Evolutionary conservation across 2,329 filamentous ascomycete genomes (phyloP).

Genomic region (Colletotrichum phormii): DNA sequence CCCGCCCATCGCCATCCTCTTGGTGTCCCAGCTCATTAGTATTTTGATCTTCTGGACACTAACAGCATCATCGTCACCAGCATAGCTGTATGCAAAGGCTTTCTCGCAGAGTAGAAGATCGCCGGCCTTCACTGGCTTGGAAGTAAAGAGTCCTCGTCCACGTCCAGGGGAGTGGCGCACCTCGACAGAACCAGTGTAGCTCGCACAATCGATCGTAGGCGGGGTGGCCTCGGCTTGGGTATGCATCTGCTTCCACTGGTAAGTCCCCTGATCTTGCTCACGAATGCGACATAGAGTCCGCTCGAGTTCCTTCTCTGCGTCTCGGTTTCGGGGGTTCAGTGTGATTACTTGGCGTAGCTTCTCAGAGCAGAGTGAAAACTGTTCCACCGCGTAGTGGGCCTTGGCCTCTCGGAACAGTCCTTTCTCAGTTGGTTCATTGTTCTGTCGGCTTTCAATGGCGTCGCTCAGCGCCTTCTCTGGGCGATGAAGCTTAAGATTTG

Average conservation of each 20-base stretch:
- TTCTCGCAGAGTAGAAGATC: conserved; percentile 68
- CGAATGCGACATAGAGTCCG: conserved; percentile 45
- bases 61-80: conserved; percentile 33
- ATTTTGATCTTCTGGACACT: conserved; percentile 40
- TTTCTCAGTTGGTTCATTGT: conserved; percentile 50
- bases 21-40: conserved; percentile 51
- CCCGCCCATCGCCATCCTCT: conserved; percentile 47
- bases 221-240: conserved; percentile 48
- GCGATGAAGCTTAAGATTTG: conserved; percentile 45
- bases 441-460: conserved; percentile 37
- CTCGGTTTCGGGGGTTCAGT: conserved; percentile 48
- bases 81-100: conserved; percentile 58
- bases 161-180: conserved; percentile 52
- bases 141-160: conserved; percentile 65
- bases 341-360: conserved; percentile 47
- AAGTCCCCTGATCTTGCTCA: conserved; percentile 54
- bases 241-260: conserved; percentile 52
- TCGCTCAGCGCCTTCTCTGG: conserved; percentile 47
- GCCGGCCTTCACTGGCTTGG: conserved; percentile 57
- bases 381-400: conserved; percentile 56
- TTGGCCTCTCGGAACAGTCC: conserved; percentile 55
- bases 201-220: conserved; percentile 60
- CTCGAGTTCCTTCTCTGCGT: conserved; percentile 44
- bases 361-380: conserved; percentile 50
- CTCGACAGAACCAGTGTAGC: conserved; percentile 54